Evolutionary conservation across 2,329 filamentous ascomycete genomes (phyloP).

Genomic region (Penicillium sp.): DNA sequence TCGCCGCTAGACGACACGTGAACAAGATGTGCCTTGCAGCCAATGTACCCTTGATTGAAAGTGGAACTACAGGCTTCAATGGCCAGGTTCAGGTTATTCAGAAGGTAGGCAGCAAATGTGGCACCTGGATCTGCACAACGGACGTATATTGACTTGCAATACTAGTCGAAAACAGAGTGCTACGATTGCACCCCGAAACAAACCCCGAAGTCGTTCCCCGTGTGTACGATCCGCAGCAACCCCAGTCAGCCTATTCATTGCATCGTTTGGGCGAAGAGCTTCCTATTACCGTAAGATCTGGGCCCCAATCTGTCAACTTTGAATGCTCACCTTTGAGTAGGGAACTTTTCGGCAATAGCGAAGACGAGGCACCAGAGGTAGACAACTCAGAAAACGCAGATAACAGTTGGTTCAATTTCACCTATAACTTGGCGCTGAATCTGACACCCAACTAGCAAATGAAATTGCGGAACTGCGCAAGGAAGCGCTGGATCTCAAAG

Average conservation of each 20-base stretch:
- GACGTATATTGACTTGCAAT: constrained; percentile 5
- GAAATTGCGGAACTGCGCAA: constrained; percentile 86
- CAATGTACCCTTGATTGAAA: constrained; percentile 87
- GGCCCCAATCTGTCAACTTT: rapidly evolving
- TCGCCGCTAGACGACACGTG: constrained; percentile 89
- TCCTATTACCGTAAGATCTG: constrained; percentile 68
- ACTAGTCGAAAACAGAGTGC: constrained; percentile 76
- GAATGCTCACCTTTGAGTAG: constrained; percentile 35
- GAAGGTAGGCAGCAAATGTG: constrained; percentile 52
- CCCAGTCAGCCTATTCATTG: constrained; percentile 96
- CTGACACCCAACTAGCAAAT: constrained; percentile 48
- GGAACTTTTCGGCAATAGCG: constrained; percentile 88
- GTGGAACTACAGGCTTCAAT: constrained; percentile 95
- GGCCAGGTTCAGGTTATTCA: constrained; percentile 97
- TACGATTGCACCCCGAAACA: constrained; percentile 94
- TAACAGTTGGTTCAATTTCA: constrained; percentile 57
- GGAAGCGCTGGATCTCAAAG: constrained; percentile 79
- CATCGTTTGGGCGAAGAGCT: constrained; percentile 98
- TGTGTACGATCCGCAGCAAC: constrained; percentile 95
- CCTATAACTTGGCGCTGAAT: not conserved
- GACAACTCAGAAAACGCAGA: constrained; percentile 78
- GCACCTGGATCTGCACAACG: not conserved
- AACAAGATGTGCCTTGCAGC: constrained; percentile 97
- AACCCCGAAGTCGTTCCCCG: constrained; percentile 86
- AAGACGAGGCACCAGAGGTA: constrained; percentile 76